These are phyloP conservation scores for Nitzschia putrida DNA, from an alignment of 108 stramenopile genomes.

Conservation along the genomic window DNA sequence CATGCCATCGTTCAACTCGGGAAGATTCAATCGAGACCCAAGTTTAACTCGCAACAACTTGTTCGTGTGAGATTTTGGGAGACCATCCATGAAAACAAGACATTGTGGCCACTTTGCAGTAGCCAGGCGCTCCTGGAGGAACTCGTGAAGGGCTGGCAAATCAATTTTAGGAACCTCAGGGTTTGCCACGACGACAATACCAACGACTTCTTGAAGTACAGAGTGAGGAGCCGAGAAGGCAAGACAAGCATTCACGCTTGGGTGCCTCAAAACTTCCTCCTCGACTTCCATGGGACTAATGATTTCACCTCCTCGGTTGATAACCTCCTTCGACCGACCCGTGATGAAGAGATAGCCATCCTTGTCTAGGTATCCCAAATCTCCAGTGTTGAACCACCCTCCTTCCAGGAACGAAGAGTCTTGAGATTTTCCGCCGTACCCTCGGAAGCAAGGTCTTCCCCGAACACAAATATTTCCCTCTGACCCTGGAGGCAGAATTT, in stretches of 20 bases:
- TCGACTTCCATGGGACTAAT: slow-evolving; percentile 58
- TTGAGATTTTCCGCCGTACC: slow-evolving; percentile 40
- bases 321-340: slow-evolving; percentile 62
- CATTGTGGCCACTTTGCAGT: slow-evolving; percentile 62
- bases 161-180: slow-evolving; percentile 38
- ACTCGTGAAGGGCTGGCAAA: slow-evolving; percentile 48
- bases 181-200: slow-evolving; percentile 56
- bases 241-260: slow-evolving; percentile 39
- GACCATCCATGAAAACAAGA: slow-evolving; percentile 61
- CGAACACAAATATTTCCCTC: slow-evolving; percentile 63
- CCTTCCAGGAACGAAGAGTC: slow-evolving; percentile 14
- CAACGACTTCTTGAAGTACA: slow-evolving; percentile 69
- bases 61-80: slow-evolving; percentile 63
- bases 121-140: slow-evolving; percentile 45
- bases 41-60: slow-evolving; percentile 62
- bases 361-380: slow-evolving; percentile 50
- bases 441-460: slow-evolving; percentile 53
- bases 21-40: slow-evolving; percentile 49
- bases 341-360: slow-evolving; percentile 54
- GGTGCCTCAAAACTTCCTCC: slow-evolving; percentile 48
- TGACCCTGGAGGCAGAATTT: slow-evolving; percentile 33
- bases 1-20: slow-evolving; percentile 53
- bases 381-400: slow-evolving; percentile 42
- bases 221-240: slow-evolving; percentile 64
- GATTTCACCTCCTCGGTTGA: slow-evolving; percentile 64